Evolutionary conservation across 805 yeast species (phyloP), one percentile per base, ranked within the genome.

Genomic region (Isabelozyma heimii): DNA sequence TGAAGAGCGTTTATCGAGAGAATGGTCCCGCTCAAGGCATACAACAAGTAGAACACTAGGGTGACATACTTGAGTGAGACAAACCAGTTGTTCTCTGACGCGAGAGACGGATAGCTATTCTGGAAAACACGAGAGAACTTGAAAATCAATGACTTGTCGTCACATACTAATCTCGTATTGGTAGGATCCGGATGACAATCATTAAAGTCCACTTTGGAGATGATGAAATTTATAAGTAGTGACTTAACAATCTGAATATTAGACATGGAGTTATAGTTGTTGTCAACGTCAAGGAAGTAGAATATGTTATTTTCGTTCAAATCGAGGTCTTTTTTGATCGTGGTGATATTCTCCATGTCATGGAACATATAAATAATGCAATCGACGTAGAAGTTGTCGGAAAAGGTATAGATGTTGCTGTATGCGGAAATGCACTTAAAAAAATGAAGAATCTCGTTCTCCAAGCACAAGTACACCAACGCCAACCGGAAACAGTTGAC

Each of bases 391-490:
- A 62, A 63, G 42, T 60, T 63, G 15, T 55, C 53, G n/a, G 70
- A 60, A 45, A 59, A 69, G 2, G 73, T 66, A 14, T 62, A 55
- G 40, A 62, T 51, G 47, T 66, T 62, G 24, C 68, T 64, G 42
- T 58, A 62, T 35, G 57, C 49, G 40, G 62, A 55, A 49, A 33
- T n/a, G 14, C n/a, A 41, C 12, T 13, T 26, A 6, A 27, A 12
- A 9, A 24, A 26, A 16, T 10, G 14, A n/a, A 12, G 2, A 12
- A 41, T 26, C 9, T 40, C 12, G 9, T 14, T 17, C 17, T 40
- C 42, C 8, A 41, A 41, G 12, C 14, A 26, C 4, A 41, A 3
- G 33, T 28, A 40, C 12, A 20, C 26, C 3, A 40, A 9, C 12
- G 10, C 13, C 10, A 40, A 2, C 14, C 42, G 10, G 3, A 40